Conservation (phyloP, 148 eudicot species). For the Amaranthus cruentus region DNA sequence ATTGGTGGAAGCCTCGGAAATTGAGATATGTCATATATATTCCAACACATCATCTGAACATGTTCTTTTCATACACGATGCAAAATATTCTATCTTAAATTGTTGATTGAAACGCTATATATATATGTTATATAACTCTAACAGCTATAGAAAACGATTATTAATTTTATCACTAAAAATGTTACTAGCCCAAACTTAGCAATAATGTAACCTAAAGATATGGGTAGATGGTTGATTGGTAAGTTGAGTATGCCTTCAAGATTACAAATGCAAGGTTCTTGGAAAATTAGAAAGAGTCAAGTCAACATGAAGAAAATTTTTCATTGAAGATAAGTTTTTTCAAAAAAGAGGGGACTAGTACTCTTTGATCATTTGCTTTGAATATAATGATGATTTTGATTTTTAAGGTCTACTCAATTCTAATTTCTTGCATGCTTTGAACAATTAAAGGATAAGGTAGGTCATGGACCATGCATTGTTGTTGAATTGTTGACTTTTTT, state of each 20-base stretch:
- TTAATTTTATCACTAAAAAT: too few species aligned
- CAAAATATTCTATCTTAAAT: too few species aligned
- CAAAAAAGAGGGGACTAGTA: background rate
- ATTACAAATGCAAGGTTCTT: conserved; percentile 6
- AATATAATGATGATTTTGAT: conserved; percentile 1
- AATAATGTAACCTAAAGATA: background rate
- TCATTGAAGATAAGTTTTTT: background rate
- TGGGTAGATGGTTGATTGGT: background rate
- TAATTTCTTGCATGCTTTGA: background rate
- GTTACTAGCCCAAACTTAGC: background rate
- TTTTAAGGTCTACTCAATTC: background rate
- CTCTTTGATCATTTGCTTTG: background rate
- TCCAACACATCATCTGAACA: too few species aligned
- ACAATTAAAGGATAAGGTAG: background rate
- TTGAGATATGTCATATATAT: too few species aligned
- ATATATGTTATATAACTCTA: too few species aligned
- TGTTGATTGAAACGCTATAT: too few species aligned
- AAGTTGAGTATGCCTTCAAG: background rate
- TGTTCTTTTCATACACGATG: too few species aligned
- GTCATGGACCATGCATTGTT: conserved; percentile 6
- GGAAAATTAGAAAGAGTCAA: conserved; percentile 19
- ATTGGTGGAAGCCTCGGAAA: too few species aligned
- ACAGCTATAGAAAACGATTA: too few species aligned
- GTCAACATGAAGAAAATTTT: conserved; percentile 9
- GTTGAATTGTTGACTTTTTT: background rate